Evolutionary conservation across 116 monocot genomes (phyloP), one percentile per base, ranked within the genome.

Genomic region (Trichopus zeylanicus): DNA sequence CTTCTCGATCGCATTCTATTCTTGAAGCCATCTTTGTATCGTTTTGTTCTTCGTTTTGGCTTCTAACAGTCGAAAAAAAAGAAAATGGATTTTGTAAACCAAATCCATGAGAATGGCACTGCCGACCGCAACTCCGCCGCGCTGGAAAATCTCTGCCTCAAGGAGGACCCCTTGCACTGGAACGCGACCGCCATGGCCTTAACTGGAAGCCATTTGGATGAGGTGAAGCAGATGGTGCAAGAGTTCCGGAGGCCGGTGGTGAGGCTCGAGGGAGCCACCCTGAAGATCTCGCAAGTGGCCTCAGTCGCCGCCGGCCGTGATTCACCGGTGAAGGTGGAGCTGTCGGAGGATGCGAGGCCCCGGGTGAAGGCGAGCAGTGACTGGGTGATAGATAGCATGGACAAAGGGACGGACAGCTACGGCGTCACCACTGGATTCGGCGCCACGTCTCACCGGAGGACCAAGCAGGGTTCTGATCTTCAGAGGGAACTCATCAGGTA

Each of bases 351-450:
- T 21, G 74, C 78, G 0, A 69, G 78, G 56, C 53, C 53, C 2
- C 26, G 78, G 22, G 83, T 83, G 48, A 72, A 72, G 69, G 78
- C 75, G 15, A 84, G 84, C 55, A 84, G 84, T 48, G 72, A 84
- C 4, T 84, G 84, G 84, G 77, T 84, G 22, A 59, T 79, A 61
- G 71, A 83, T 0, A 74, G 83, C 74, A 68, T 83, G 75, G 62
- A 24, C 52, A 73, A 65, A 22, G 84, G 84, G 18, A 79, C 75
- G 5, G 84, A 84, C 38, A 79, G 77, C 65, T 84, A 84, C 25
- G 84, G 79, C n/a, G 84, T 84, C 65, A 84, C 84, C 55, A 84
- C 80, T 26, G 80, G 80, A 5, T 80, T 80, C 39, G 80, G 80
- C 11, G 80, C 75, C 21, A 80, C 80, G 20, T 80, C 80, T 9